Evolutionary conservation across 805 yeast species (phyloP).

Genomic region (Ogataea nakhonphanomensis): DNA sequence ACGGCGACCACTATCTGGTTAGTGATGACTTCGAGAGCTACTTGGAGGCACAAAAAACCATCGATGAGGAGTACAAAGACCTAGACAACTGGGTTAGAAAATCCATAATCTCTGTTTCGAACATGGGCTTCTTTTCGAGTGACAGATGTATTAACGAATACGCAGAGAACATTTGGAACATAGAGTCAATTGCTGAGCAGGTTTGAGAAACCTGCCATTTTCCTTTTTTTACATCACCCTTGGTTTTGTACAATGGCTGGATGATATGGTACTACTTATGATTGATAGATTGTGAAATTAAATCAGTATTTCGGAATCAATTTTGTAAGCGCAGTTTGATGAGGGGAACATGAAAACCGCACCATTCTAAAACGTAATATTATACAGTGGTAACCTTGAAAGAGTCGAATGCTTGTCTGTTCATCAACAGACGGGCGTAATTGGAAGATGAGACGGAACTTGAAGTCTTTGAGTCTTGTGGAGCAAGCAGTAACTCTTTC

Average conservation of each 20-base stretch:
- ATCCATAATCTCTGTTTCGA: conserved; percentile 76
- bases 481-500: conserved; percentile 39
- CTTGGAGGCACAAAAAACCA: conserved; percentile 72
- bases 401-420: conserved; percentile 23
- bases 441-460: conserved; percentile 16
- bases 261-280: neutral
- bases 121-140: conserved; percentile 88
- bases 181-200: conserved; percentile 57
- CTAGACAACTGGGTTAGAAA: conserved; percentile 75
- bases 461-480: conserved; percentile 1
- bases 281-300: too few species aligned
- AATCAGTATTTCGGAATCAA: too few species aligned
- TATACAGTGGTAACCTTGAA: conserved; percentile 25
- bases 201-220: conserved; percentile 41
- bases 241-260: conserved; percentile 23
- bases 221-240: conserved; percentile 28
- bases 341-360: too few species aligned
- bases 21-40: conserved; percentile 87
- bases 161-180: conserved; percentile 89
- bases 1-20: conserved; percentile 85
- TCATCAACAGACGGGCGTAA: conserved; percentile 22
- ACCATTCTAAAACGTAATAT: neutral
- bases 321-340: too few species aligned
- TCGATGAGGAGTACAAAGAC: conserved; percentile 64
- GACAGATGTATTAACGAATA: conserved; percentile 91